Evolutionary conservation across 305 asterid genomes (phyloP), one percentile per base, ranked within the genome.

Genomic region (Solanum hybrid): DNA sequence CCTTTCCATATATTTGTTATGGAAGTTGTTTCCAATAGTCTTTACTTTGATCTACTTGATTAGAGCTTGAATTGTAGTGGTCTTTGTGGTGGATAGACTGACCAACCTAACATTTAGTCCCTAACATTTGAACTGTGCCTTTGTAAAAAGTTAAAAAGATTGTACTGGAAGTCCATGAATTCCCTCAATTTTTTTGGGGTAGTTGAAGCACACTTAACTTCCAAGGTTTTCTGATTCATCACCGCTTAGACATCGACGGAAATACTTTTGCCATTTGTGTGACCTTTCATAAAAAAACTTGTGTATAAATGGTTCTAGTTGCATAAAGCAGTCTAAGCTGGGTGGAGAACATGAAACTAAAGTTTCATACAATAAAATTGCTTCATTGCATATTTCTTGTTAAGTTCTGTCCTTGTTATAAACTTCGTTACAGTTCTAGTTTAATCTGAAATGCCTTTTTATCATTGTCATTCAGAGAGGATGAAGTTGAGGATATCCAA

Each of bases 401-500:
- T 38, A 24, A 79, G 81, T 90, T 75, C 32, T 79, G 36, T 82
- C 76, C 72, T 83, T 77, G 88, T 39, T 31, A 82, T 61, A 65
- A 84, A 32, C 27, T 84, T 84, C 12, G 31, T 84, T 51, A 31
- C 20, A 20, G 12, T 36, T 89, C 79, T 73, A 72, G 41, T 84
- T 88, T 90, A 82, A 83, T 89, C 91, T 94, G 79, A 91, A 90
- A 72, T 90, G 20, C 41, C 78, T 87, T 89, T 81, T 90, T 87
- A 89, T 90, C 89, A 89, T 91, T 89, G 90, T 90, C 93, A 32
- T 89, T 83, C 95, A 97, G 99, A 93, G 99, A 97, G 95, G 99
- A 97, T 91, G 99, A 97, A 92, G 95, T 97, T 91, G 99, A 97
- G 90, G 99, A 97, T 94, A 96, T 97, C 92, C 99, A 97, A 91